Conservation (phyloP, 2,329 filamentous ascomycete species). For the Pseudomassariella vexata region DNA sequence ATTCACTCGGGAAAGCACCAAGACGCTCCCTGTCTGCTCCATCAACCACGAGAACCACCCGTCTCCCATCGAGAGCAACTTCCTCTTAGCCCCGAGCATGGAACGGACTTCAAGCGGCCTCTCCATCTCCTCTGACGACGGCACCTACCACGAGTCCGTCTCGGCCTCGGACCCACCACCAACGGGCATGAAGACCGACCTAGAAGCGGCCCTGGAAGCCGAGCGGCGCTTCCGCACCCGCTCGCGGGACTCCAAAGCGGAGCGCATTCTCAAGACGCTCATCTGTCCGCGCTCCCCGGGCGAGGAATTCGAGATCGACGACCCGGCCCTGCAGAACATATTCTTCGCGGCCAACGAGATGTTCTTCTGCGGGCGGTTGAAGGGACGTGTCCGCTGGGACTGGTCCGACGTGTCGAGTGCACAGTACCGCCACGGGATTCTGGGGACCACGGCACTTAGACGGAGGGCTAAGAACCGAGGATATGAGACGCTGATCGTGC, state of each 20-base stretch:
- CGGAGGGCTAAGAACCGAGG: slow-evolving; percentile 39
- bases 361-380: slow-evolving; percentile 53
- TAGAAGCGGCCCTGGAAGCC: slow-evolving; percentile 42
- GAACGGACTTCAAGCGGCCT: slow-evolving; percentile 45
- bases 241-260: slow-evolving; percentile 44
- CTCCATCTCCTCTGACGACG: slow-evolving; percentile 36
- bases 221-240: slow-evolving; percentile 41
- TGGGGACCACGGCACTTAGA: slow-evolving; percentile 58
- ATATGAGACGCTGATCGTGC: slow-evolving; percentile 57
- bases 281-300: slow-evolving; percentile 43
- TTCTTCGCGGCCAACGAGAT: slow-evolving; percentile 57
- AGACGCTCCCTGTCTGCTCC: too few relatives aligned
- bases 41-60: too few relatives aligned
- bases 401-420: slow-evolving; percentile 48
- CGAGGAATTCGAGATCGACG: slow-evolving; percentile 48
- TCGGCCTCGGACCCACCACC: slow-evolving; percentile 28
- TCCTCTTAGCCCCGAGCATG: slow-evolving; percentile 23
- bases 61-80: neutral
- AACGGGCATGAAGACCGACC: slow-evolving; percentile 40
- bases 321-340: slow-evolving; percentile 50
- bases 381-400: slow-evolving; percentile 55
- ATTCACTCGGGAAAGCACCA: too few relatives aligned
- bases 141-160: slow-evolving; percentile 19
- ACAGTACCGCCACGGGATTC: slow-evolving; percentile 48
- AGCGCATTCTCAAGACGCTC: slow-evolving; percentile 51